These are phyloP conservation scores for Bauhinia variegata DNA, from an alignment of 306 rosid genomes.

Conservation along the genomic window DNA sequence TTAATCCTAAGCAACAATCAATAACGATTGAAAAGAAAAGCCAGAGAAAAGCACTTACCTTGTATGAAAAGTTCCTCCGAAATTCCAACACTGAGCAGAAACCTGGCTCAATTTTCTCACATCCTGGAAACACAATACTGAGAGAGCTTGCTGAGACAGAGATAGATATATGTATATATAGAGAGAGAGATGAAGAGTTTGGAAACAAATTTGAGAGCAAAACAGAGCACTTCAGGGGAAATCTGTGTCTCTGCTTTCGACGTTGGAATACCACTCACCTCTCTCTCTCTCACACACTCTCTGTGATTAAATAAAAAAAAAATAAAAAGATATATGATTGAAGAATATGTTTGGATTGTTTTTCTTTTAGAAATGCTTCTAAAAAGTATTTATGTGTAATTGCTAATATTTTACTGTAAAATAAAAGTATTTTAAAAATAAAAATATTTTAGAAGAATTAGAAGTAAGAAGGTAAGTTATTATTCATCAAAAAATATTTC, in stretches of 20 bases:
- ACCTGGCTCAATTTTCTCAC: constrained; percentile 27
- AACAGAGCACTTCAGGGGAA: constrained; percentile 18
- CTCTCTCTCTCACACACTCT: constrained; percentile 24
- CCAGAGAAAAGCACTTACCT: constrained; percentile 34
- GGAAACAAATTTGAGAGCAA: not conserved
- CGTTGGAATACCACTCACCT: constrained; percentile 63
- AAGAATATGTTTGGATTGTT: too few species aligned
- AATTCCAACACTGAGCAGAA: constrained; percentile 6
- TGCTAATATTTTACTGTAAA: too few species aligned
- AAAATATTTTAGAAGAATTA: too few species aligned
- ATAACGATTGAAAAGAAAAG: not conserved
- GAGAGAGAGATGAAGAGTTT: constrained; percentile 2
- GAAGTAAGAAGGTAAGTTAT: too few species aligned
- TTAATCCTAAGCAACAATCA: not conserved
- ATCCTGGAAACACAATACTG: constrained; percentile 31
- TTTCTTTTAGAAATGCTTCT: too few species aligned
- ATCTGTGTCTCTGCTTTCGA: constrained; percentile 51
- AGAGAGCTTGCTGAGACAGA: not conserved
- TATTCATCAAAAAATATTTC: too few species aligned
- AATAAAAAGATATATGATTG: too few species aligned
- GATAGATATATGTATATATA: not conserved
- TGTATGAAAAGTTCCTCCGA: constrained; percentile 24
- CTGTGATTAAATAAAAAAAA: not conserved
- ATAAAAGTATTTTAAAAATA: too few species aligned
- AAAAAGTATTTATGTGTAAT: too few species aligned